Evolutionary conservation across 1,284 basidiomycete genomes (phyloP), one percentile per base, ranked within the genome.

Genomic region (Ustilago trichophora): DNA sequence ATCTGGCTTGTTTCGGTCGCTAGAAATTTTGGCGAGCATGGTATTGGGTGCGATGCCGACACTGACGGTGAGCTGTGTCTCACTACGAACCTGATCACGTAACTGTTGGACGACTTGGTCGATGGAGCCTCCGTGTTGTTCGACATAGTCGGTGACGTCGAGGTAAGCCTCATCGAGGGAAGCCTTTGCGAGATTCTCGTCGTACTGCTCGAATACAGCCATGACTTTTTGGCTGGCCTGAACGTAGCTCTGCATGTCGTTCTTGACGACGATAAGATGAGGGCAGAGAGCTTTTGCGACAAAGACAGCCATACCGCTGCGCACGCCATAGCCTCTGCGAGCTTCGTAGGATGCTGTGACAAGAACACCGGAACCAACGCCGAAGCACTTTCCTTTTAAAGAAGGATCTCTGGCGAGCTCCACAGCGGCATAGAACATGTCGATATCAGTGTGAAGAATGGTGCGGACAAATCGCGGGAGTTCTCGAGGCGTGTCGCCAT

Each of bases 241-340:
- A 6, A 72, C 68, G 66, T 83, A 83, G 19, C 73, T 71, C 15
- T 72, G 66, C 54, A 82, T 80, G 50, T 83, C 64, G 48, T 78
- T 80, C 48, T 75, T 73, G 41, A 95, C 85, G 37, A 92, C 83
- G 36, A 92, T 88, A n/a, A 98, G 86, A 9, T 94, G 88, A 1
- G 94, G 93, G 78, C 93, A 98, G 9, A 98, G 87, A 76, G 92
- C 94, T 83, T 89, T 90, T 13, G 94, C 95, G 35, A 98, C 89
- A 80, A 93, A 94, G 40, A 88, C 91, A 86, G 75, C 78, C 78
- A 81, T 82, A n/a, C 76, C 77, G 11, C 62, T 66, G n/a, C 77
- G 69, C 7, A 95, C 93, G 10, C 89, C 93, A 77, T 95, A 97
- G 0, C 45, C 47, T 36, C 52, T 41, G 11, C 77, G 55, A 25